These are phyloP conservation scores for Dictyostelium discoideum DNA, from an alignment of 78 protist species.

Conservation along the genomic window DNA sequence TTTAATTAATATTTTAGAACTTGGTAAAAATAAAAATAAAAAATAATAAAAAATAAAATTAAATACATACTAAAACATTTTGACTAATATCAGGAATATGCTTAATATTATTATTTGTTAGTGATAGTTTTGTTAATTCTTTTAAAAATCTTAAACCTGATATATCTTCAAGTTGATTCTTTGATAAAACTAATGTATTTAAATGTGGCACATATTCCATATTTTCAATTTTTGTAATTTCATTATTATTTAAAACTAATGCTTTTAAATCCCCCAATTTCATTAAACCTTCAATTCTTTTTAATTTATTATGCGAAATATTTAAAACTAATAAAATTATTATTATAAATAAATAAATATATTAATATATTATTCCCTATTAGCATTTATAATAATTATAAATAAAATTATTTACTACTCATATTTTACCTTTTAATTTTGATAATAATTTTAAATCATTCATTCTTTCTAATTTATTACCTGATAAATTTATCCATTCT, in stretches of 20 bases:
- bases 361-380: too few relatives aligned
- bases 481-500: slow-evolving; percentile 32
- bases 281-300: slow-evolving; percentile 44
- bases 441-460: slow-evolving; percentile 39
- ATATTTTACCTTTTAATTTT: slow-evolving; percentile 33
- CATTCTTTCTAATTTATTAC: slow-evolving; percentile 27
- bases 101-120: slow-evolving; percentile 33
- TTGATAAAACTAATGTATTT: slow-evolving; percentile 61
- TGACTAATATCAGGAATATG: slow-evolving; percentile 24
- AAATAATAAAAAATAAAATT: not conserved
- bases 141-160: slow-evolving; percentile 12
- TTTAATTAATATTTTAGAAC: not conserved
- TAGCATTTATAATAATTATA: not conserved
- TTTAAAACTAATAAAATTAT: slow-evolving; percentile 24
- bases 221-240: slow-evolving; percentile 45
- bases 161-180: slow-evolving; percentile 29
- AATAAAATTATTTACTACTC: not conserved
- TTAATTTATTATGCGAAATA: slow-evolving; percentile 41
- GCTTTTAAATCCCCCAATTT: slow-evolving; percentile 25
- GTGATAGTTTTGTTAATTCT: slow-evolving; percentile 45
- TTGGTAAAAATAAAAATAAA: not conserved
- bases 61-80: slow-evolving; percentile 13
- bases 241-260: slow-evolving; percentile 54
- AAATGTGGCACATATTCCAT: slow-evolving; percentile 31
- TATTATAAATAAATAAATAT: too few relatives aligned